Evolutionary conservation across 495 filamentous ascomycete species (phyloP).

Genomic region (Melanomma pulvis-pyrius): DNA sequence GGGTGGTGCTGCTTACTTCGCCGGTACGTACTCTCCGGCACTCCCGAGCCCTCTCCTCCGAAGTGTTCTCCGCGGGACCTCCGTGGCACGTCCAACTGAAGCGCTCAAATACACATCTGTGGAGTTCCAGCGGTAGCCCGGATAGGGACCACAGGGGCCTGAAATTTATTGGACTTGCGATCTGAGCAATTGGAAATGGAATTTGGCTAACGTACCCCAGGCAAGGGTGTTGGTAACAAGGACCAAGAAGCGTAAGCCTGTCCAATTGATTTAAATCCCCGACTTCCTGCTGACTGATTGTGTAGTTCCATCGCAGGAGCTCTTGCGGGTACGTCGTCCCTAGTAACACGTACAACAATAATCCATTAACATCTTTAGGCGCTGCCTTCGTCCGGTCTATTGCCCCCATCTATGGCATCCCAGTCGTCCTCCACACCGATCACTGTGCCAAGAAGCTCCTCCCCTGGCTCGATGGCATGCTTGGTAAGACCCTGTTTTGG

Average conservation of each 20-base stretch:
- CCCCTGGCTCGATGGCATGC: slow-evolving; percentile 78
- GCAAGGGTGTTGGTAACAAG: slow-evolving; percentile 74
- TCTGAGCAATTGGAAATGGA: not conserved
- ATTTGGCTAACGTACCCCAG: slow-evolving; percentile 1
- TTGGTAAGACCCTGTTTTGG: not conserved
- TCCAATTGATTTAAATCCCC: not conserved
- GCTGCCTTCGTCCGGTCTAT: slow-evolving; percentile 78
- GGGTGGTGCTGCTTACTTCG: slow-evolving; percentile 93
- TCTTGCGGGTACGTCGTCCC: not conserved
- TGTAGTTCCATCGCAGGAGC: slow-evolving; percentile 69
- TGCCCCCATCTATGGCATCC: slow-evolving; percentile 84
- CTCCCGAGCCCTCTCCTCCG: not conserved
- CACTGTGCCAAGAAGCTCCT: slow-evolving; percentile 53
- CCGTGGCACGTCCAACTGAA: not conserved
- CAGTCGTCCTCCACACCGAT: slow-evolving; percentile 77
- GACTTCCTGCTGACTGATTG: not conserved
- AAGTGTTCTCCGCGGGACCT: not conserved
- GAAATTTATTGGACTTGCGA: not conserved
- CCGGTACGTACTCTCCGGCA: slow-evolving; percentile 64
- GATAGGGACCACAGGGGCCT: not conserved
- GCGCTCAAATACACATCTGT: not conserved
- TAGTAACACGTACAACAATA: too few species aligned
- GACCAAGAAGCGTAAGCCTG: slow-evolving; percentile 57
- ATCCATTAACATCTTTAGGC: too few species aligned
- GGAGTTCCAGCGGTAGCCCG: not conserved